Conservation (phyloP, 2,329 filamentous ascomycete species). For the Aspergillus intermedius region DNA sequence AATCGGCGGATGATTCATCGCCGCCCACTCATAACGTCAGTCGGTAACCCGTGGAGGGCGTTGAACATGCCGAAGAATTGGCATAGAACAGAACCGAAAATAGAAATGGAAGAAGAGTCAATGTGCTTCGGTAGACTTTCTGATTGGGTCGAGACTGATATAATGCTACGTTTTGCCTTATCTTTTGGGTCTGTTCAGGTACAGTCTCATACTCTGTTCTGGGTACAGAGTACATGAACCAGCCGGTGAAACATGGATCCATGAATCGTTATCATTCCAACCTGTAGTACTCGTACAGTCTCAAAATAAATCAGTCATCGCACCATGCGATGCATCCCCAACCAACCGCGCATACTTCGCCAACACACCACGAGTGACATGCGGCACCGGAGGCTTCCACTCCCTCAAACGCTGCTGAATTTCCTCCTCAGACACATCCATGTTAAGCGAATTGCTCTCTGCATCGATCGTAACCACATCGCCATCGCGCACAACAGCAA, state of each 20-base stretch:
- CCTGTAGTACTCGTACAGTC: neutral
- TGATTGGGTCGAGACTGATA: neutral
- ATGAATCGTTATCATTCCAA: conserved; percentile 2
- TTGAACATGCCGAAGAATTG: neutral
- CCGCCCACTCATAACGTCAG: conserved; percentile 14
- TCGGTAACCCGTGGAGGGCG: conserved; percentile 5
- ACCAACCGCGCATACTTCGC: conserved; percentile 87
- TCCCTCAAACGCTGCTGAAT: conserved; percentile 55
- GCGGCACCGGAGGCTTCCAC: conserved; percentile 66
- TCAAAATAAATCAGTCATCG: conserved; percentile 72
- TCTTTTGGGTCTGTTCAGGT: neutral
- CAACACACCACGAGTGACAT: conserved; percentile 73
- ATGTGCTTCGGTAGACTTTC: neutral
- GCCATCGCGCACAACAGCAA: conserved; percentile 72
- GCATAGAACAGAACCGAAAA: neutral
- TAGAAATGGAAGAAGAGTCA: neutral
- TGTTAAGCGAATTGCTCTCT: conserved; percentile 63
- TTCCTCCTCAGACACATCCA: conserved; percentile 67
- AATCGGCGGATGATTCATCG: conserved; percentile 6
- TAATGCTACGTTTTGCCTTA: neutral
- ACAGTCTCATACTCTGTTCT: neutral
- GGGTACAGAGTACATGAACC: too few relatives aligned
- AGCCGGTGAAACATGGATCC: too few relatives aligned
- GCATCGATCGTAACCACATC: conserved; percentile 85
- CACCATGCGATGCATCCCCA: conserved; percentile 84